These are phyloP conservation scores for Ramularia endophylla DNA, from an alignment of 2,329 filamentous ascomycete genomes.

Conservation along the genomic window DNA sequence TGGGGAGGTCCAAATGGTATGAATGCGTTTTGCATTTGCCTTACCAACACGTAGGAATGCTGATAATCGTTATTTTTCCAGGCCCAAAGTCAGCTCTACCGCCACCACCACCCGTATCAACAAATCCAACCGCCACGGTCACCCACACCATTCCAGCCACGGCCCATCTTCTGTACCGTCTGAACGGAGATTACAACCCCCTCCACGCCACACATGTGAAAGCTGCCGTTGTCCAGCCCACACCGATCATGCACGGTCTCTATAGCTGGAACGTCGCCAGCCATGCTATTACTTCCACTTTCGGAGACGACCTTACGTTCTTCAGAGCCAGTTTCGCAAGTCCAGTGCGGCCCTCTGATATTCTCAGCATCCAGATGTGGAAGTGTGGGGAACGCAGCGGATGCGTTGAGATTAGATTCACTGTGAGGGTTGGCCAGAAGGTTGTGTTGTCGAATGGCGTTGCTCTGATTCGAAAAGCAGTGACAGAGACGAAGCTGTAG, in stretches of 20 bases:
- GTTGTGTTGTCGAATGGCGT: constrained; percentile 10
- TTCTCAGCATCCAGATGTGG: constrained; percentile 75
- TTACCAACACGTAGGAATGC: too few species aligned
- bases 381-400: constrained; percentile 51
- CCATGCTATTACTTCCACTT: constrained; percentile 62
- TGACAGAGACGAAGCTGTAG: neutral
- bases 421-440: constrained; percentile 4
- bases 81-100: neutral
- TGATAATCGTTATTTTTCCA: too few species aligned
- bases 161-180: constrained; percentile 65
- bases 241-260: constrained; percentile 85
- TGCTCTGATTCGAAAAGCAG: constrained; percentile 1
- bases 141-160: constrained; percentile 48
- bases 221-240: constrained; percentile 65
- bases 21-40: constrained; percentile 36
- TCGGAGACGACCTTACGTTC: constrained; percentile 68
- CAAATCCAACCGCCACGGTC: neutral
- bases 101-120: neutral
- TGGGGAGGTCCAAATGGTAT: constrained; percentile 89
- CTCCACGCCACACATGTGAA: constrained; percentile 79
- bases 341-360: constrained; percentile 75
- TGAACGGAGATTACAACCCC: constrained; percentile 93
- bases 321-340: constrained; percentile 83
- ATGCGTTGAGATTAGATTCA: constrained; percentile 2
- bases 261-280: constrained; percentile 77